Base-by-base conservation (phyloP, 164 flowering plant genomes). In the Vitis riparia region DNA sequence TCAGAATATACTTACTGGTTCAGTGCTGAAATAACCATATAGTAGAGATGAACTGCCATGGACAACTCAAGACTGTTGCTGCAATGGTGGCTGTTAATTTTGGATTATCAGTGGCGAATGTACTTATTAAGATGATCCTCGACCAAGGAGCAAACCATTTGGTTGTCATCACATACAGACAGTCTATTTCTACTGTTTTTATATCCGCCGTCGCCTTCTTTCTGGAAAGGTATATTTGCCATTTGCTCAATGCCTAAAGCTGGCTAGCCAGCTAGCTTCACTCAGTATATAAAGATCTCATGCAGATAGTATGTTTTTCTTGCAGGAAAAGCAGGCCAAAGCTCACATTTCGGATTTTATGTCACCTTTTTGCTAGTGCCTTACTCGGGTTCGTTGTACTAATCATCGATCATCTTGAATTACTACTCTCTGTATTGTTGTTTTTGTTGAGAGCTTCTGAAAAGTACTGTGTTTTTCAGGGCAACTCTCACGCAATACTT, bases 251-350 rank as follows among this genome's bases (percentile, higher is more conserved):
- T 37, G 44, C 44, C 44, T 37, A 37, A 6, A 37, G 44, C 7
- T 6, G 7, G 5, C 44, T 37, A 37, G 27, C 27, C 27, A 23
- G 27, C 27, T 37, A 37, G 0, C 44, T 37, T 5, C 44, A 37
- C 6, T 37, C 44, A 37, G 44, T 37, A 37, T 37, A 37, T 37
- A 37, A 3, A 32, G 4, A n/a, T 17, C 4, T 13, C 27, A 23
- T 23, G 27, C 27, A 23, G n/a, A 14, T 11, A 53, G 56, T 11
- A 9, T 13, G n/a, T 53, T 53, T 23, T 60, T 52, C 52, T 83
- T 83, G 83, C 93, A 88, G 96, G 82, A 80, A 81, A 71, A 83
- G 73, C 65, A 80, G 90, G 71, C 76, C 84, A 1, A 81, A 77
- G 71, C 78, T 85, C 60, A 87, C 87, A 51, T 11, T 68, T 55